Evolutionary conservation across 2,329 filamentous ascomycete species (phyloP), one percentile per base, ranked within the genome.

Genomic region (Ustilaginoidea virens): DNA sequence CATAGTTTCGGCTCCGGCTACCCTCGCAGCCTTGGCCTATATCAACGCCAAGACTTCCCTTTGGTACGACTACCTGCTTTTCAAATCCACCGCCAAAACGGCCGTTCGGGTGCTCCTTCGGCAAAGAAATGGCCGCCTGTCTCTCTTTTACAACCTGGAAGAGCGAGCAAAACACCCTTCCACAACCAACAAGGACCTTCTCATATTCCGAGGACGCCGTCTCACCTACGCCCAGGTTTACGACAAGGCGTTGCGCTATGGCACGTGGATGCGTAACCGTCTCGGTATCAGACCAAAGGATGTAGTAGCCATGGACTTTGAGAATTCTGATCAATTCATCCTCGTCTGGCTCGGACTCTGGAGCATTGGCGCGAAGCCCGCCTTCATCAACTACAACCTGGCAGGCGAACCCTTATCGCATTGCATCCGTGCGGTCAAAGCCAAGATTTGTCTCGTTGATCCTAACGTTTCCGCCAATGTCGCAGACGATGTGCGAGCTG

Each of bases 351-450:
- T 86, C 31, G 83, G 76, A 0, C 53, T 92, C 18, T 92, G 82
- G 82, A 72, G 75, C 17, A 72, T 92, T 33, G 85, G 85, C 8
- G 83, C 80, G 0, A 74, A 74, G 32, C 82, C 83, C 1, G 83
- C 83, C 0, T 82, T 90, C 41, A 78, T 92, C 55, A 93, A 93
- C 53, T 87, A 86, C 53, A 90, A 90, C 46, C 57, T 92, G 27
- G 64, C 67, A 0, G 76, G 74, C 9, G 69, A 76, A 17, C 64
- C 81, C 1, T 58, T 93, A 36, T 50, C 69, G 3, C 83, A 93
- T 51, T 87, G 80, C 39, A 60, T 92, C 25, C 67, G 64, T 37
- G 69, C 72, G 2, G 77, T 80, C 2, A 73, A 66, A 0, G 61
- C 80, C 0, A 66, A 65, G 7, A 45, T 92, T 3, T 57, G 86